Evolutionary conservation across 495 filamentous ascomycete species (phyloP), one percentile per base, ranked within the genome.

Genomic region (Haplographium delicatum): DNA sequence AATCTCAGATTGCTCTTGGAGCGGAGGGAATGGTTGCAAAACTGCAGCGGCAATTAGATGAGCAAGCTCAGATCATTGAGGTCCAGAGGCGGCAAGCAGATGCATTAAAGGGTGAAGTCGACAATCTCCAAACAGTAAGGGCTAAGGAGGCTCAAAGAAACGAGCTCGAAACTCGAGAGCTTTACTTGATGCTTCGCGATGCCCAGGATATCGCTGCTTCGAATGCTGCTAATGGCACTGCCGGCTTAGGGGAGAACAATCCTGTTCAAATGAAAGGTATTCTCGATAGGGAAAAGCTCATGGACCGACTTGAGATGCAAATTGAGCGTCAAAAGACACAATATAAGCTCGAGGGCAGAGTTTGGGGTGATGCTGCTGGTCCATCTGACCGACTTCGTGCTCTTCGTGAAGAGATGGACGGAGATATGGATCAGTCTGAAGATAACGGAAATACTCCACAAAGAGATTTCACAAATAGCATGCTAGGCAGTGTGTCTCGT

Each of bases 131-230:
- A 59, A 78, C 85, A 39, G 70, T 95, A 13, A 82, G 95, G 46
- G 88, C 88, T 11, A 89, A 93, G 63, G 94, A 98, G 59, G 75
- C 95, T 42, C 93, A 98, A 65, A 81, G 91, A 38, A 93, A 95
- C 61, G 93, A 98, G 65, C 66, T 98, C 22, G 93, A 98, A 65
- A 97, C 94, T 0, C 78, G 93, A 59, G 93, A 98, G 69, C 72
- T 98, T 9, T 98, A 97, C 68, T 84, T 98, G 31, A 98, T 98
- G 93, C 85, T 98, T 43, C 82, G 94, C 46, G 93, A 98, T 68
- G 93, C 93, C 24, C 93, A 98, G 66, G 93, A 98, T 64, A 87
- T 94, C 54, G 91, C 93, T 31, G 90, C 86, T 13, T 84, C 85
- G 4, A 84, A 89, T 61, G 88, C 88, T 41, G 86, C 84, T 53